phyloP scores from a whole-genome alignment of 768 basidiomycete species.

The Candolleomyces efflorescens region DNA sequence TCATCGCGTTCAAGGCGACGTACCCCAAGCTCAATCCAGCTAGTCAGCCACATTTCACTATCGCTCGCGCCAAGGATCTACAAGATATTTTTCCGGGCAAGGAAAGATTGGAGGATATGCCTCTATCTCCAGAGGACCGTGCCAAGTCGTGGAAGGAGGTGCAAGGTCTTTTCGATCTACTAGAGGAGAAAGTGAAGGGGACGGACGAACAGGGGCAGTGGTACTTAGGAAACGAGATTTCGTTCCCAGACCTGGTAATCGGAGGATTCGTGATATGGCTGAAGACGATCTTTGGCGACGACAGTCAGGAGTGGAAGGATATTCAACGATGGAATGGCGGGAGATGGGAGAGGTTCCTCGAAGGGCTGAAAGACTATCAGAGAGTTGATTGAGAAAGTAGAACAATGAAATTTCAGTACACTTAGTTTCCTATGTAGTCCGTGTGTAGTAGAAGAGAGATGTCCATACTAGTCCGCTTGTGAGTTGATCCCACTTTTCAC shows the following conservation, averaged over 20 bases:
- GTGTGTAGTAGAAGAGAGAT: no score
- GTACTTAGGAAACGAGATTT: slow-evolving; percentile 9
- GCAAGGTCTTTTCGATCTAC: slow-evolving; percentile 4
- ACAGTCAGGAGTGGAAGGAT: slow-evolving; percentile 17
- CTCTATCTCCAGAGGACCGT: background rate
- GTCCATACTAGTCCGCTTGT: no score
- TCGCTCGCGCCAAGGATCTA: slow-evolving; percentile 1
- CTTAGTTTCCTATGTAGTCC: no score
- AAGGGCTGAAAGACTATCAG: background rate
- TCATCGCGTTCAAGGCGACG: background rate
- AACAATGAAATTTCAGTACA: no score
- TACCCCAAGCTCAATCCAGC: background rate
- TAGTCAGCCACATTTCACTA: background rate
- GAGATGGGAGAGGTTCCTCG: slow-evolving; percentile 12
- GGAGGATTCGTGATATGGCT: slow-evolving; percentile 6
- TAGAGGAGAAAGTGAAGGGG: background rate
- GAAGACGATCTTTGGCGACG: slow-evolving; percentile 12
- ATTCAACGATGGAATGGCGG: slow-evolving; percentile 16
- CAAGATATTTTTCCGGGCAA: background rate
- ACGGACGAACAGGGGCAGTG: background rate
- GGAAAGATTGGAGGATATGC: slow-evolving; percentile 1
- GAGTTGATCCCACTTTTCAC: no score
- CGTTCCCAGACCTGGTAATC: slow-evolving; percentile 12
- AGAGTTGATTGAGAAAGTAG: no score
- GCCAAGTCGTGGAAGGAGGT: slow-evolving; percentile 4